Evolutionary conservation across 2,329 filamentous ascomycete genomes (phyloP), one percentile per base, ranked within the genome.

Genomic region (Geoglossum cookeanum): DNA sequence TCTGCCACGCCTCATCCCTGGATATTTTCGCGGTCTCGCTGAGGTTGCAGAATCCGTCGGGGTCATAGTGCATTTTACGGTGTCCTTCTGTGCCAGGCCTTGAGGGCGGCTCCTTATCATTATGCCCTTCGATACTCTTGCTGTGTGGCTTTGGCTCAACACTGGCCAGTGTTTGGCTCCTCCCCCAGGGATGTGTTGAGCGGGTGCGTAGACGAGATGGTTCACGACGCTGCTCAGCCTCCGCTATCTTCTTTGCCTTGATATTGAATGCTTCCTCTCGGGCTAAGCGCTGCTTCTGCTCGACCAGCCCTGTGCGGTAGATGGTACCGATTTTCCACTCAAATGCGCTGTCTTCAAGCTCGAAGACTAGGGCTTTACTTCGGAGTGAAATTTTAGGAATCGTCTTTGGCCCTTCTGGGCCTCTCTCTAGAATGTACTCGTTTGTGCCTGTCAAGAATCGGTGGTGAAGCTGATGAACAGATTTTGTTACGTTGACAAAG

Each of bases 321-420:
- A 98, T 98, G 65, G 89, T 83, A 15, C 90, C 88, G 8, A 98
- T 74, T 67, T 96, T 97, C 87, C 90, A 98, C 68, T 98, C 92
- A 65, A 98, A 98, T 0, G 87, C 84, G 55, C 92, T 91, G 67
- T 98, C 92, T 70, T 98, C 92, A 39, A 98, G 75, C 65, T 97
- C 91, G 59, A 98, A 91, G 1, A 95, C 72, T 29, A 98, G 75
- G 4, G 85, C 86, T 63, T 86, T 85, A 57, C 84, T 85, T 55
- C 89, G 81, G 8, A 98, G 62, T 0, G 89, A 91, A 27, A 98
- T 74, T 65, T 87, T 91, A 1, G 92, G 92, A 0, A 98, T 82
- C 51, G 80, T 75, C 67, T 94, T 97, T 0, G 94, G 88, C 0
- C 78, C 83, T 68, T 95, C 88, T 0, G 92, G 88, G 8, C 78